Base-by-base conservation (phyloP, 2,329 filamentous ascomycete genomes). In the Apiospora koreana region DNA sequence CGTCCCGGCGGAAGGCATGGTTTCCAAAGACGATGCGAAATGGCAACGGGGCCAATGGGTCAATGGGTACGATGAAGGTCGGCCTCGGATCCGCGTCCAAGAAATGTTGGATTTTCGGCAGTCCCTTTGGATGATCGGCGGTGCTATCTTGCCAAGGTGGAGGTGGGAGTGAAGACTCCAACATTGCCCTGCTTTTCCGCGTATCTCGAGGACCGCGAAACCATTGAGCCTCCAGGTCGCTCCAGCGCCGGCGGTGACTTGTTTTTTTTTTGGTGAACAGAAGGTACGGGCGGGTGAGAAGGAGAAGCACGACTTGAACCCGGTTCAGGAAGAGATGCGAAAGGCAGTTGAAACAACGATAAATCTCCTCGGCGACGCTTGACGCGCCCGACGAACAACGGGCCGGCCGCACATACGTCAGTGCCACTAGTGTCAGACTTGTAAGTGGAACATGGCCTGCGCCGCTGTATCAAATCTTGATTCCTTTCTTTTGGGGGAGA, bases 21-120 rank as follows among this genome's bases (percentile, higher is more conserved):
- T 71, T 71, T 2, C 35, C 54, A 16, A 69, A 54, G 23, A 25
- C 25, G 8, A 71, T 41, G 12, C 46, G 35, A 64, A 71, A 71
- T 4, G 62, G 38, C 25, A 67, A 3, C 14, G 67, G 67, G 5
- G 46, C 48, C 10, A 38, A 35, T 54, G 65, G 62, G 41, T 67
- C 48, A 8, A 71, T 67, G 21, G 70, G 62, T 18, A 69, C 46
- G 21, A 71, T 31, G 35, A 71, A 71, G 23, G 70, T 69, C 41
- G 70, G 70, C 46, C 70, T 69, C 12, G 48, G 67, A 42, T 71
- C 70, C 35, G 70, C 67, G 23, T 71, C 66, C 68, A 71, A 35
- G 48, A 71, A 71, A 3, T 42, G 31, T 10, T 38, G 28, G 38
- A 65, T 41, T n/a, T 41, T 28, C 12, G 70, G 70, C 69, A 70